These are phyloP conservation scores for Middelhovenomyces tepae DNA, from an alignment of 805 yeast genomes.

Conservation along the genomic window DNA sequence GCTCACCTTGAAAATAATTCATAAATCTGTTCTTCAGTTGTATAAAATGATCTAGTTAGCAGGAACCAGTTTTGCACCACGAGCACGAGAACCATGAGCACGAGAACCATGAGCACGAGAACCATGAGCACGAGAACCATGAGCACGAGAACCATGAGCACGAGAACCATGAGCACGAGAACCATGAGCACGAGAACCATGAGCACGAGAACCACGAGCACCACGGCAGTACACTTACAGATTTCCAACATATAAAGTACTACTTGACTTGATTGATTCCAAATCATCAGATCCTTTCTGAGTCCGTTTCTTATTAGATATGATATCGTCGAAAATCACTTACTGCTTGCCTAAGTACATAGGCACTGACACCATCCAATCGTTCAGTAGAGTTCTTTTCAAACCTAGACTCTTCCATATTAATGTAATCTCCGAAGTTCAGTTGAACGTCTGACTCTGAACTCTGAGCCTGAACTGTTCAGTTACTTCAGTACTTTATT, in stretches of 20 bases:
- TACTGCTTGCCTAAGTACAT: slow-evolving; percentile 27
- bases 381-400: slow-evolving; percentile 29
- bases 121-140: too few relatives aligned
- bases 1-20: slow-evolving; percentile 71
- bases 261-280: slow-evolving; percentile 53
- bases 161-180: too few relatives aligned
- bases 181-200: too few relatives aligned
- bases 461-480: too few relatives aligned
- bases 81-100: too few relatives aligned
- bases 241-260: slow-evolving; percentile 87
- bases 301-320: slow-evolving; percentile 17
- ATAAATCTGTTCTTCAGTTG: slow-evolving; percentile 90
- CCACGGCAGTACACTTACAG: slow-evolving; percentile 26
- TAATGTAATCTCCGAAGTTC: background rate
- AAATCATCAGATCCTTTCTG: slow-evolving; percentile 42
- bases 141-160: too few relatives aligned
- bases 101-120: too few relatives aligned
- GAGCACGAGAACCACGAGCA: background rate
- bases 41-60: slow-evolving; percentile 52
- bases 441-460: too few relatives aligned
- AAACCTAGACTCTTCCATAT: slow-evolving; percentile 10
- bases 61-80: background rate
- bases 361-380: slow-evolving; percentile 27
- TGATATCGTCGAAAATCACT: slow-evolving; percentile 3
- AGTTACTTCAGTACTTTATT: too few relatives aligned